Evolutionary conservation across 257 asterid genomes (phyloP).

Genomic region (Solanum ahanhuiri): DNA sequence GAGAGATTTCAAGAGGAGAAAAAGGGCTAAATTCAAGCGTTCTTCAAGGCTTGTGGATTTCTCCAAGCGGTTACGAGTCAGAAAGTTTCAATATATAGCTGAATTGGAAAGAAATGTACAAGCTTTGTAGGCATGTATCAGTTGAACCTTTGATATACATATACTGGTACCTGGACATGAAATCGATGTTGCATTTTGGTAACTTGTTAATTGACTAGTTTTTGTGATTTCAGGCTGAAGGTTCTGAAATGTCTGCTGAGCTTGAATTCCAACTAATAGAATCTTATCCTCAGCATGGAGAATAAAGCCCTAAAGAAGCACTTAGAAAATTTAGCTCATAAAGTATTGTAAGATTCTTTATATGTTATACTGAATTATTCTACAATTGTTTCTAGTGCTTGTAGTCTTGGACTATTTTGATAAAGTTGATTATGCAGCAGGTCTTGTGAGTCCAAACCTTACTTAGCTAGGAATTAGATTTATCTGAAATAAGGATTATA

Average conservation of each 20-base stretch:
- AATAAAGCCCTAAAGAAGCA: conserved; percentile 85
- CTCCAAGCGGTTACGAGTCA: no score
- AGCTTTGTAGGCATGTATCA: no score
- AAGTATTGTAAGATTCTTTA: conserved; percentile 52
- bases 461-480: neutral
- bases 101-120: no score
- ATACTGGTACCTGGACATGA: no score
- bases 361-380: neutral
- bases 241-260: no score
- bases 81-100: no score
- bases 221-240: conserved; percentile 48
- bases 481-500: neutral
- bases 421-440: neutral
- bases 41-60: no score
- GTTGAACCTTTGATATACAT: no score
- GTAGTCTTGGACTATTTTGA: neutral
- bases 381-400: neutral
- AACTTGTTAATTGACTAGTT: no score
- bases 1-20: no score
- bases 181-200: no score
- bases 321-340: conserved; percentile 65
- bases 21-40: no score
- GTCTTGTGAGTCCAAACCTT: neutral
- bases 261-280: conserved; percentile 66
- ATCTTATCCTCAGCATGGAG: conserved; percentile 45